Evolutionary conservation across 306 rosid genomes (phyloP).

Genomic region (Cucurbita moschata): DNA sequence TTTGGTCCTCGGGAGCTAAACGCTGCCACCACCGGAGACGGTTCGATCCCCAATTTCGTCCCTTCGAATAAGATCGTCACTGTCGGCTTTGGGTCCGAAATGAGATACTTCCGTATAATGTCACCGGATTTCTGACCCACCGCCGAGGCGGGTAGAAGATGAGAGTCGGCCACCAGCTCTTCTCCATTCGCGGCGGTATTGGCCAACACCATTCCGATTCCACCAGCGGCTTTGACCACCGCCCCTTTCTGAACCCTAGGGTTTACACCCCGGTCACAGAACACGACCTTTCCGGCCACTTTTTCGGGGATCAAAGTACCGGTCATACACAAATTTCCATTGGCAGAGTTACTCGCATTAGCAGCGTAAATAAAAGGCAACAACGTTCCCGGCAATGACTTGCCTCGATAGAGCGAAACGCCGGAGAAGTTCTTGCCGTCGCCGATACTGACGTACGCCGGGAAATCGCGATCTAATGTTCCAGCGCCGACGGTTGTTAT

Average conservation of each 20-base stretch:
- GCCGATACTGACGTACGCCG: slow-evolving; percentile 42
- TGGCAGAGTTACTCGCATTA: slow-evolving; percentile 27
- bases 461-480: slow-evolving; percentile 77
- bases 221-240: slow-evolving; percentile 53
- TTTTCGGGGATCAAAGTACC: slow-evolving; percentile 35
- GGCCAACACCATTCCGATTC: slow-evolving; percentile 57
- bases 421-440: slow-evolving; percentile 55
- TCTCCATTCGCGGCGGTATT: slow-evolving; percentile 38
- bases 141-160: slow-evolving; percentile 35
- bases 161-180: slow-evolving; percentile 57
- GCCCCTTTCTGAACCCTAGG: slow-evolving; percentile 45
- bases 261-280: slow-evolving; percentile 50
- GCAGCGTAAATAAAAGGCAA: slow-evolving; percentile 40
- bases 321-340: slow-evolving; percentile 27
- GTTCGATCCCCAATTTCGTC: slow-evolving; percentile 40
- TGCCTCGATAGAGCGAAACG: slow-evolving; percentile 35
- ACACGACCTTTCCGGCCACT: slow-evolving; percentile 53
- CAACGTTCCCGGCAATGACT: slow-evolving; percentile 6
- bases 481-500: slow-evolving; percentile 83
- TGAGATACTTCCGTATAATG: slow-evolving; percentile 25
- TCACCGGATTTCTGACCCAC: slow-evolving; percentile 39
- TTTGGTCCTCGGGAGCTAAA: slow-evolving; percentile 77
- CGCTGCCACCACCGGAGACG: slow-evolving; percentile 71
- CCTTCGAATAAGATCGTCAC: slow-evolving; percentile 39
- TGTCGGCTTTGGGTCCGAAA: slow-evolving; percentile 33